Percentiles rank a stretch among this genome's conserved stretches.
phyloP scores from a whole-genome alignment of 805 yeast genomes.

The Clavispora carvajalis region DNA sequence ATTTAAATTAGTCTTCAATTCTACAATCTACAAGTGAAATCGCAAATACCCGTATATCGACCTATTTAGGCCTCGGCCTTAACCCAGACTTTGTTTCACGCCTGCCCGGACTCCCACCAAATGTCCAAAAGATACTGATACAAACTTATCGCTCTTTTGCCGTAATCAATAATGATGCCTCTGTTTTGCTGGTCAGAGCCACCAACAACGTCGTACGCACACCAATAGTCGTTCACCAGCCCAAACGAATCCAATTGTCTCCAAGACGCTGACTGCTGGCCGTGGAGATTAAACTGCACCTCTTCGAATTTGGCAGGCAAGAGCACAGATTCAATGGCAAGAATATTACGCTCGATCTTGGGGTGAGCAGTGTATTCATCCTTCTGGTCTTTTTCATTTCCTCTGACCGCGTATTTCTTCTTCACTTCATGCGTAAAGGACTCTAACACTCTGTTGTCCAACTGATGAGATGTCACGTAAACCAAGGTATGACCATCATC shows the following conservation, averaged over 20 bases:
- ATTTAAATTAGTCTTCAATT: not conserved
- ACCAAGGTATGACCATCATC: constrained; percentile 22
- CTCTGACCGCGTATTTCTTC: constrained; percentile 12
- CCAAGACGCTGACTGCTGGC: constrained; percentile 29
- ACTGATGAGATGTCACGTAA: constrained; percentile 31
- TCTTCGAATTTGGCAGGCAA: constrained; percentile 20
- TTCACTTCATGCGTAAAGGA: constrained; percentile 14
- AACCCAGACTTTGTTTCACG: no score
- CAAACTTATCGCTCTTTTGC: constrained; percentile 7
- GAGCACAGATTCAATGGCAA: constrained; percentile 19
- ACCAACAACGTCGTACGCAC: constrained; percentile 30
- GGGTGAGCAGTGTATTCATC: constrained; percentile 8
- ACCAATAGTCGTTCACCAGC: constrained; percentile 23
- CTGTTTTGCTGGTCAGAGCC: constrained; percentile 14
- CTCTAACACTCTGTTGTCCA: constrained; percentile 23
- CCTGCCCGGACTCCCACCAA: constrained; percentile 20
- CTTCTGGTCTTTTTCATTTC: constrained; percentile 1
- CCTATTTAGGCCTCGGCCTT: not conserved
- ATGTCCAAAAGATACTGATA: constrained; percentile 19
- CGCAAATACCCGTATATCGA: no score
- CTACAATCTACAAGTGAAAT: not conserved
- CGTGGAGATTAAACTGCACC: constrained; percentile 13
- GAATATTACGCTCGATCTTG: constrained; percentile 15
- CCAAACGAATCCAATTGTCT: constrained; percentile 12
- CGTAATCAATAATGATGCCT: constrained; percentile 17